Percentiles rank a stretch among this genome's conserved stretches.
Evolutionary conservation across 2,329 filamentous ascomycete genomes (phyloP).

Genomic region (Pseudopithomyces chartarum): DNA sequence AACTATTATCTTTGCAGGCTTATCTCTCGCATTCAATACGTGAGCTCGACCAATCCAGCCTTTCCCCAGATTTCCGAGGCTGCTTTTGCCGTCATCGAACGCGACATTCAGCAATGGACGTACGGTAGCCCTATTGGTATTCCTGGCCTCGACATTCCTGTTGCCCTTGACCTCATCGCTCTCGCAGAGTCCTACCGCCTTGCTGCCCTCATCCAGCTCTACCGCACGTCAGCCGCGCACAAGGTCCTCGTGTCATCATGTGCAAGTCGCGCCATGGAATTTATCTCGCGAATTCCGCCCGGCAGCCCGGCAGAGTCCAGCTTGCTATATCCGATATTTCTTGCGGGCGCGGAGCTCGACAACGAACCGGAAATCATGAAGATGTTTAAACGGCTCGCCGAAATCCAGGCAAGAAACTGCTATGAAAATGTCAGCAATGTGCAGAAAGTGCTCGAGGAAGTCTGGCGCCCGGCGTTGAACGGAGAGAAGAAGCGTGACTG

Average conservation of each 20-base stretch:
- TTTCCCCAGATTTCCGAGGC: constrained; percentile 41
- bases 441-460: constrained; percentile 41
- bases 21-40: constrained; percentile 41
- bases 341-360: constrained; percentile 40
- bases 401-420: constrained; percentile 39
- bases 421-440: constrained; percentile 43
- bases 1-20: constrained; percentile 40
- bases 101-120: constrained; percentile 37
- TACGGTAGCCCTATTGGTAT: constrained; percentile 38
- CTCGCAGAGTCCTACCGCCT: constrained; percentile 42
- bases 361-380: constrained; percentile 33
- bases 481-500: constrained; percentile 36
- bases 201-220: constrained; percentile 42
- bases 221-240: constrained; percentile 35
- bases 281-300: constrained; percentile 39
- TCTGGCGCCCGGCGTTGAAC: constrained; percentile 39
- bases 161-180: constrained; percentile 42
- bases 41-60: constrained; percentile 36
- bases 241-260: constrained; percentile 30
- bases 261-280: constrained; percentile 41
- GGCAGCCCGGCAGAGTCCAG: constrained; percentile 42
- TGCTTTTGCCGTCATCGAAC: constrained; percentile 37
- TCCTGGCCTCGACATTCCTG: constrained; percentile 32
- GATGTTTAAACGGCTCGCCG: constrained; percentile 36
- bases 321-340: constrained; percentile 42